A percentile compares a stretch with the other conserved stretches of the same genome.
These are phyloP conservation scores for Zhuliangozyma parablackwelliae DNA, from an alignment of 1,139 yeast genomes.

Conservation along the genomic window DNA sequence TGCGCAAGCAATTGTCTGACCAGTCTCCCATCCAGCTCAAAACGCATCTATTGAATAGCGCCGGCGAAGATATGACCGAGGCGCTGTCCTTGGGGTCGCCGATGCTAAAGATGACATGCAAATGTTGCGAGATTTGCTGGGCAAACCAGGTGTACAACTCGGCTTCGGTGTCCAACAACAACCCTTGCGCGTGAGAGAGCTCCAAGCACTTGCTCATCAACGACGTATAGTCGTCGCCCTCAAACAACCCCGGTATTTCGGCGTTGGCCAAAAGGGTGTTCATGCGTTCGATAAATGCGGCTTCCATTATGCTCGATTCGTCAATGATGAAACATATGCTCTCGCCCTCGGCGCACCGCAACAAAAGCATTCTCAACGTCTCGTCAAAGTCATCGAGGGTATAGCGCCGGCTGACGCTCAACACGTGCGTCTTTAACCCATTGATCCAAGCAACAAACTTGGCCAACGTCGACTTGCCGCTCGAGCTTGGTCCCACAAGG, in stretches of 20 bases:
- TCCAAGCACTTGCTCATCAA: constrained; percentile 58
- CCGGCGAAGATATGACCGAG: constrained; percentile 72
- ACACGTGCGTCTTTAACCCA: constrained; percentile 61
- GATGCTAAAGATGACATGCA: constrained; percentile 82
- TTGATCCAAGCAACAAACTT: constrained; percentile 91
- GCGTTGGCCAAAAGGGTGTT: constrained; percentile 88
- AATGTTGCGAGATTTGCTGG: constrained; percentile 58
- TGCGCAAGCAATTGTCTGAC: constrained; percentile 48
- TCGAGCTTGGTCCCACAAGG: constrained; percentile 78
- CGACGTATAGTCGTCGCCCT: constrained; percentile 60
- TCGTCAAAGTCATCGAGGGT: constrained; percentile 63
- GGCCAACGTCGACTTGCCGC: constrained; percentile 76
- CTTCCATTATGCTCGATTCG: constrained; percentile 71
- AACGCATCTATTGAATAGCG: constrained; percentile 87
- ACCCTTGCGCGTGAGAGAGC: constrained; percentile 57
- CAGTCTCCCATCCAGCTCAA: constrained; percentile 89
- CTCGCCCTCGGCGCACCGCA: constrained; percentile 50
- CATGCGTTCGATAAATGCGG: constrained; percentile 86
- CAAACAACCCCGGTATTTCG: constrained; percentile 87
- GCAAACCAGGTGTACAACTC: constrained; percentile 78
- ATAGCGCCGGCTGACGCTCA: constrained; percentile 55
- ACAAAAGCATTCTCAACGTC: constrained; percentile 52
- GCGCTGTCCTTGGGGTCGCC: constrained; percentile 41
- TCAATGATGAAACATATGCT: constrained; percentile 72
- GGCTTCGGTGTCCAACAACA: constrained; percentile 62